Percentiles rank a stretch among this genome's conserved stretches.
These are phyloP conservation scores for Pneumocystis canis DNA, from an alignment of 1,139 yeast species.

Conservation along the genomic window DNA sequence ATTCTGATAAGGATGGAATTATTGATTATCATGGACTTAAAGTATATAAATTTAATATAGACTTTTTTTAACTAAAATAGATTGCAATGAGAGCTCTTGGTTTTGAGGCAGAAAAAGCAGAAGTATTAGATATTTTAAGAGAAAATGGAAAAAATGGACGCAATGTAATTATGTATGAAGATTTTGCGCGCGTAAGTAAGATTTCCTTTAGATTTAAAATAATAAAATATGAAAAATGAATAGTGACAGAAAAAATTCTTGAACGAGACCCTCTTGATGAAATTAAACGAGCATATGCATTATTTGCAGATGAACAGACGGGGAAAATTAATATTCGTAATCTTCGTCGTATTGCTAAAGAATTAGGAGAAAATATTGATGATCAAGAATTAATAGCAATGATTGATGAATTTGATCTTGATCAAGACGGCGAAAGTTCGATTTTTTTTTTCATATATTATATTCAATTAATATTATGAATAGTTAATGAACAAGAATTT, in stretches of 20 bases:
- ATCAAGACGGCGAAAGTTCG: constrained; percentile 78
- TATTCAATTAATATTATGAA: background rate
- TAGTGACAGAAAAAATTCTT: constrained; percentile 59
- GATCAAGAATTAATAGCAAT: constrained; percentile 90
- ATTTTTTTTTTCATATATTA: background rate
- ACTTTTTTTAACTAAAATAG: constrained; percentile 9
- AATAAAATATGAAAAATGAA: background rate
- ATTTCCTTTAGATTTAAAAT: constrained; percentile 21
- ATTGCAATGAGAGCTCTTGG: constrained; percentile 91
- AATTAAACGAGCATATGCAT: constrained; percentile 71
- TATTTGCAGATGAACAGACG: constrained; percentile 79
- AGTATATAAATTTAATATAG: constrained; percentile 21
- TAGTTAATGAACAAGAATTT: constrained; percentile 73
- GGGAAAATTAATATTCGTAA: constrained; percentile 77
- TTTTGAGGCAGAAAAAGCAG: constrained; percentile 67
- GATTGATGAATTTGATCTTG: constrained; percentile 95
- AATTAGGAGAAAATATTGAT: constrained; percentile 77
- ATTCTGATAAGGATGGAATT: constrained; percentile 79
- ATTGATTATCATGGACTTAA: constrained; percentile 86
- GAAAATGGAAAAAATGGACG: constrained; percentile 70
- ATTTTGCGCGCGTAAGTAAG: constrained; percentile 58
- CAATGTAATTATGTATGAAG: constrained; percentile 61
- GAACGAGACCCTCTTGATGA: constrained; percentile 90
- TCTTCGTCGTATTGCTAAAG: constrained; percentile 78
- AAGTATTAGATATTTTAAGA: constrained; percentile 64